A percentile compares a stretch with the other conserved stretches of the same genome.
These are phyloP conservation scores for Arabidopsis arenosa DNA, from an alignment of 345 rosid genomes.

Conservation along the genomic window DNA sequence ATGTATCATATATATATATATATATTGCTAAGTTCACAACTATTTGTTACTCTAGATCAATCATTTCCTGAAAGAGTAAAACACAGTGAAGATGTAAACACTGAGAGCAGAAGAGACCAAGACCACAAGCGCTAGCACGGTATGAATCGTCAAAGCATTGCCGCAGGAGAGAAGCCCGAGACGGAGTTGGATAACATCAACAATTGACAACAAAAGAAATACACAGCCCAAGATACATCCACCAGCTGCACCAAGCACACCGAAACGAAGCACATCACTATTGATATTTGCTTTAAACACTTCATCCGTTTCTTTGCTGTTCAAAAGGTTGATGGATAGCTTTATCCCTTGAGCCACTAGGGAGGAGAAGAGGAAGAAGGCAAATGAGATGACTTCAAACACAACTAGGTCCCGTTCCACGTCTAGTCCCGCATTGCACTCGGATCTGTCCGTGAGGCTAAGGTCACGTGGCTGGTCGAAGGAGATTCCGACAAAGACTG, in stretches of 20 bases:
- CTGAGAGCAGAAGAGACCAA: slow-evolving; percentile 44
- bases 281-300: slow-evolving; percentile 40
- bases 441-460: slow-evolving; percentile 30
- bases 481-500: slow-evolving; percentile 44
- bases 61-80: slow-evolving; percentile 47
- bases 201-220: slow-evolving; percentile 39
- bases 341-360: slow-evolving; percentile 47
- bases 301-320: slow-evolving; percentile 38
- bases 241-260: slow-evolving; percentile 45
- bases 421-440: slow-evolving; percentile 40
- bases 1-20: background rate
- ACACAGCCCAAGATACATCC: slow-evolving; percentile 40
- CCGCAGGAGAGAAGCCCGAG: slow-evolving; percentile 45
- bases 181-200: slow-evolving; percentile 43
- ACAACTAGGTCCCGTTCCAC: slow-evolving; percentile 40
- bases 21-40: background rate
- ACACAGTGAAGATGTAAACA: slow-evolving; percentile 42
- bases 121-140: slow-evolving; percentile 39
- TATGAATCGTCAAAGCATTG: slow-evolving; percentile 22
- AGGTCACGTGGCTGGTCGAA: slow-evolving; percentile 38
- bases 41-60: slow-evolving; percentile 1
- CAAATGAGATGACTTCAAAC: slow-evolving; percentile 43
- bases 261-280: slow-evolving; percentile 39
- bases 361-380: slow-evolving; percentile 46
- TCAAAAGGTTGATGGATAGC: slow-evolving; percentile 40